These are phyloP conservation scores for Selaginella tamariscina DNA, from an alignment of 75 land plant species.

Conservation along the genomic window DNA sequence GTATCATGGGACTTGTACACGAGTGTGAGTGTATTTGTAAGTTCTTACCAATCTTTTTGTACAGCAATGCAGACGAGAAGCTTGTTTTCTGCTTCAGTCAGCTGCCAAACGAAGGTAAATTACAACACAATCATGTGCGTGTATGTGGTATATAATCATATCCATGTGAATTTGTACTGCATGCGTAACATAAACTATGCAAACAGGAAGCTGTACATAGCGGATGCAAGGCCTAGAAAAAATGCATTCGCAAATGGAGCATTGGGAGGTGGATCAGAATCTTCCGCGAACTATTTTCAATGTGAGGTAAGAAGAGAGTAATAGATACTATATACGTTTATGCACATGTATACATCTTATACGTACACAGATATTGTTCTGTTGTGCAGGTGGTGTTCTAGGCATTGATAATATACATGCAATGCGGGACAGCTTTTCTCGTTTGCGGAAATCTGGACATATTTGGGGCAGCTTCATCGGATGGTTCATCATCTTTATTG, in stretches of 20 bases:
- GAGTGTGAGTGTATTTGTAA: no score
- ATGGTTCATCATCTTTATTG: conserved; percentile 5
- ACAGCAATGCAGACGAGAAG: conserved; percentile 90
- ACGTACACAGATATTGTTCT: not conserved
- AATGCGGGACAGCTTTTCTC: not conserved
- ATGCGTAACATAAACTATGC: not conserved
- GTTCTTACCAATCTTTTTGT: not conserved
- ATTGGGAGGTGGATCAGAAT: conserved; percentile 98
- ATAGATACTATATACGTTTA: not conserved
- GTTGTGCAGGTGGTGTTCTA: conserved; percentile 8
- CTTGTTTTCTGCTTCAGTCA: conserved; percentile 73
- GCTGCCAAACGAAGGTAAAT: conserved; percentile 38
- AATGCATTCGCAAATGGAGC: conserved; percentile 98
- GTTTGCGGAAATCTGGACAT: conserved; percentile 6
- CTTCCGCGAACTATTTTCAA: conserved; percentile 80
- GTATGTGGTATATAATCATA: no score
- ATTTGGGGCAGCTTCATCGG: not conserved
- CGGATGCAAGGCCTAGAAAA: conserved; percentile 95
- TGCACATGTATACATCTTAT: no score
- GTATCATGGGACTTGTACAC: conserved; percentile 19
- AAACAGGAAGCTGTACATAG: conserved; percentile 83
- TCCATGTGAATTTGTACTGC: no score
- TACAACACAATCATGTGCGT: not conserved
- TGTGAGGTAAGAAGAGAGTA: conserved; percentile 53
- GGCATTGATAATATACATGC: conserved; percentile 12